Conservation (phyloP, 176 grass and related monocot species). For the Oryza glumipatula region DNA sequence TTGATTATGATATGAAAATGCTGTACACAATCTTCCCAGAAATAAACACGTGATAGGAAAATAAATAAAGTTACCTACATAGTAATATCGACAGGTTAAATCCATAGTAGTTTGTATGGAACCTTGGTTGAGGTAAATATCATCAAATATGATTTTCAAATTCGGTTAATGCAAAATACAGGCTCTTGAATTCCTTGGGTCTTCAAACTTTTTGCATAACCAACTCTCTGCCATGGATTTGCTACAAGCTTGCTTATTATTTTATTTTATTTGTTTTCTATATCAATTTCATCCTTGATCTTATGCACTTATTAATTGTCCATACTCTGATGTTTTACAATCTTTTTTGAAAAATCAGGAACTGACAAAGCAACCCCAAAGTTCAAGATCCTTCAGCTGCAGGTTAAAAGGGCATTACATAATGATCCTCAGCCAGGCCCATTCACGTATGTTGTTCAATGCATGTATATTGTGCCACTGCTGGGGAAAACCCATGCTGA, state of each 20-base stretch:
- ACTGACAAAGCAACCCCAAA: conserved; percentile 82
- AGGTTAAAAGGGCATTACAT: conserved; percentile 68
- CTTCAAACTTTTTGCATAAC: background rate
- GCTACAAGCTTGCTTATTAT: background rate
- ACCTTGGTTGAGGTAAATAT: conserved; percentile 10
- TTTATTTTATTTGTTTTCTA: background rate
- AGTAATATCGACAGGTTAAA: background rate
- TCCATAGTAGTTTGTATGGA: background rate
- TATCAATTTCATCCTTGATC: conserved; percentile 21
- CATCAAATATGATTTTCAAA: background rate
- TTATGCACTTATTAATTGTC: background rate
- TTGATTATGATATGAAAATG: background rate
- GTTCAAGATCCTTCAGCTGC: conserved; percentile 76
- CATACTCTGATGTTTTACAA: conserved; percentile 1
- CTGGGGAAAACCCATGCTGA: conserved; percentile 71
- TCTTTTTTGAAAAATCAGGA: conserved; percentile 49
- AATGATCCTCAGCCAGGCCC: conserved; percentile 83
- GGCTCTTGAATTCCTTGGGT: conserved; percentile 8
- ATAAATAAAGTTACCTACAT: background rate
- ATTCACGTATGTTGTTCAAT: conserved; percentile 91
- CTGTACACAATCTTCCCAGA: background rate
- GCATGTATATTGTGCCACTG: conserved; percentile 83
- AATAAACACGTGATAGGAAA: conserved; percentile 15
- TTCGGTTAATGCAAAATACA: background rate
- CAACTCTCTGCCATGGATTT: background rate